Evolutionary conservation across 306 rosid species (phyloP), one percentile per base, ranked within the genome.

Genomic region (Aeschynomene evenia): DNA sequence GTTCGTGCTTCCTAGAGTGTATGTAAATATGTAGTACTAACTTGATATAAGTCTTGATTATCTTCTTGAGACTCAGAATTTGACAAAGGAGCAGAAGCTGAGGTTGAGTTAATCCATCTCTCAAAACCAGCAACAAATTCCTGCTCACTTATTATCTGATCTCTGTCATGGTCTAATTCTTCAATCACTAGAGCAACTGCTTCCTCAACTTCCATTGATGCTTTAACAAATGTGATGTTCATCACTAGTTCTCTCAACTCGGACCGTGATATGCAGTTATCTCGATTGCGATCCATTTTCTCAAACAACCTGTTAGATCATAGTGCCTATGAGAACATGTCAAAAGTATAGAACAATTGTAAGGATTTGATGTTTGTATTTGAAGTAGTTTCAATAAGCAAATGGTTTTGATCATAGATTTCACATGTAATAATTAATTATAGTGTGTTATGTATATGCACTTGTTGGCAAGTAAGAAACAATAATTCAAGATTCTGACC

Each of bases 81-180:
- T 14, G 77, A 45, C 6, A 13, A 18, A 54, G 22, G 70, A 34
- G 36, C 24, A 22, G 39, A 73, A 26, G 34, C 60, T 13, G 72
- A 39, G 36, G 58, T 36, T 55, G 77, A 46, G 57, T 23, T 16
- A 31, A 80, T 58, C 77, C 73, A 69, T 69, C 74, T 74, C 46
- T 54, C 14, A 29, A 80, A 40, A n/a, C 77, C 70, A 69, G 51
- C 56, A 26, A 69, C 56, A 63, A 80, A 80, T 36, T 80, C 80
- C 21, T 80, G 70, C 69, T 68, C 84, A 48, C 55, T 48, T 2
- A 74, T 74, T 15, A 34, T 54, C 9, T 28, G 51, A 64, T 80
- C 80, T 13, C 15, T 58, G 63, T 80, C 20, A 48, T 31, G 24
- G 77, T 74, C 84, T 36, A 80, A 69, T 69, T 79, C 80, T 68